phyloP scores from a whole-genome alignment of 177 flowering plant genomes.

The Vitis hybrid region DNA sequence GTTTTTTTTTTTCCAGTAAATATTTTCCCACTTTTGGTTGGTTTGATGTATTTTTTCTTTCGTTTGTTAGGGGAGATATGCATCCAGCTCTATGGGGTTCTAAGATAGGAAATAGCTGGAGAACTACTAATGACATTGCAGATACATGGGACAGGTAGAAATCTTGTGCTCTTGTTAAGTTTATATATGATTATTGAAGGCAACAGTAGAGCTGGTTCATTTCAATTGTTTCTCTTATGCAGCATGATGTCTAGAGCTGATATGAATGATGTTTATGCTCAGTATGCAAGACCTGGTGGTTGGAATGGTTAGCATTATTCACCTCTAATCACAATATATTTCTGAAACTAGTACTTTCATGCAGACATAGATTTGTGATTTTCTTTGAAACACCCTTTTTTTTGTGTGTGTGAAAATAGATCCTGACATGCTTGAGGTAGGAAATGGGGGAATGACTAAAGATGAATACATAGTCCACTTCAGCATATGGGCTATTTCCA shows the following conservation, averaged over 20 bases:
- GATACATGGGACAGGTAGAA: constrained; percentile 74
- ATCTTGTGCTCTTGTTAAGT: background rate
- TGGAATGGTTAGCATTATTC: constrained; percentile 74
- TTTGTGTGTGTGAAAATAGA: constrained; percentile 32
- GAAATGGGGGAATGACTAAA: constrained; percentile 90
- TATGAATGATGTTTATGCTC: constrained; percentile 73
- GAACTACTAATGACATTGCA: constrained; percentile 73
- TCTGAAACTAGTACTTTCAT: background rate
- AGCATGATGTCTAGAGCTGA: constrained; percentile 86
- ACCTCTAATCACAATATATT: background rate
- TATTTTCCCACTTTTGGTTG: background rate
- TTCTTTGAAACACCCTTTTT: background rate
- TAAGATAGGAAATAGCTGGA: constrained; percentile 79
- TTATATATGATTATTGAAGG: background rate
- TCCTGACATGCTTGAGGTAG: constrained; percentile 98
- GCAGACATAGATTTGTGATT: background rate
- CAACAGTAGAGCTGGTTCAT: background rate
- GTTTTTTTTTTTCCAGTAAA: background rate
- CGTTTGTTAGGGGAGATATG: constrained; percentile 63
- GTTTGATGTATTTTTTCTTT: constrained; percentile 1
- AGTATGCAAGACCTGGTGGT: constrained; percentile 80
- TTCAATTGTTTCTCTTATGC: constrained; percentile 4
- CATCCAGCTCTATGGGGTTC: constrained; percentile 82
- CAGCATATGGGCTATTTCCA: constrained; percentile 87
- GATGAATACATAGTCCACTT: constrained; percentile 81